phyloP scores from a whole-genome alignment of 2,329 filamentous ascomycete genomes.

The Colletotrichum tropicicola region DNA sequence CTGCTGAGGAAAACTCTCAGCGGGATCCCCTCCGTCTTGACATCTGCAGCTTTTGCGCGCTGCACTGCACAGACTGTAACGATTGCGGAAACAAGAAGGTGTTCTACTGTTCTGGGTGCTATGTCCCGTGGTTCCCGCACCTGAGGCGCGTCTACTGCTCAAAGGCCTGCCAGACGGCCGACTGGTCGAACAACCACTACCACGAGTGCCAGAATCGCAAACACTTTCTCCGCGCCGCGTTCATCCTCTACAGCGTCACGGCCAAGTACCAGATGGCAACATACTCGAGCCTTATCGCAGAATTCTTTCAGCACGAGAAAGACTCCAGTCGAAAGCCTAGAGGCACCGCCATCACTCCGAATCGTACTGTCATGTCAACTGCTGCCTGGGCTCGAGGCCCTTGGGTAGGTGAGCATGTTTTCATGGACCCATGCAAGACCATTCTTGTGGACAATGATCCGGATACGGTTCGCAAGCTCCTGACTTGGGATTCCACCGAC shows the following conservation, averaged over 20 bases:
- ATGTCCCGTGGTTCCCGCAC: background rate
- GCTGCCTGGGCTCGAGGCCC: background rate
- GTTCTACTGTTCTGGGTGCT: slow-evolving; percentile 22
- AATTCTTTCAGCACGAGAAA: background rate
- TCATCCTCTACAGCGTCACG: slow-evolving; percentile 2
- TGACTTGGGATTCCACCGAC: slow-evolving; percentile 22
- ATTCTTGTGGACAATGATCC: background rate
- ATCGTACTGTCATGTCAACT: background rate
- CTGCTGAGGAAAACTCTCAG: background rate
- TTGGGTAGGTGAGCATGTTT: slow-evolving; percentile 13
- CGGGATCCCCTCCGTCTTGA: background rate
- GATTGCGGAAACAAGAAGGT: background rate
- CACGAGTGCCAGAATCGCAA: slow-evolving; percentile 12
- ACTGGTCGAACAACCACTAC: slow-evolving; percentile 19
- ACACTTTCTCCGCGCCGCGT: slow-evolving; percentile 23
- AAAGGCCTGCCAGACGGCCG: slow-evolving; percentile 11
- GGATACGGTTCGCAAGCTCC: background rate
- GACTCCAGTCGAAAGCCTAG: background rate
- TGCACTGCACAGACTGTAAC: background rate
- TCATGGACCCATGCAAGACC: background rate
- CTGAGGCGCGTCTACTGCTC: slow-evolving; percentile 23
- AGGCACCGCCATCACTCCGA: no score
- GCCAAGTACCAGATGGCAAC: slow-evolving; percentile 17
- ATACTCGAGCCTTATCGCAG: background rate
- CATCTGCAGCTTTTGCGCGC: background rate